Evolutionary conservation across 257 asterid species (phyloP), one percentile per base, ranked within the genome.

Genomic region (Solanum rostratum): DNA sequence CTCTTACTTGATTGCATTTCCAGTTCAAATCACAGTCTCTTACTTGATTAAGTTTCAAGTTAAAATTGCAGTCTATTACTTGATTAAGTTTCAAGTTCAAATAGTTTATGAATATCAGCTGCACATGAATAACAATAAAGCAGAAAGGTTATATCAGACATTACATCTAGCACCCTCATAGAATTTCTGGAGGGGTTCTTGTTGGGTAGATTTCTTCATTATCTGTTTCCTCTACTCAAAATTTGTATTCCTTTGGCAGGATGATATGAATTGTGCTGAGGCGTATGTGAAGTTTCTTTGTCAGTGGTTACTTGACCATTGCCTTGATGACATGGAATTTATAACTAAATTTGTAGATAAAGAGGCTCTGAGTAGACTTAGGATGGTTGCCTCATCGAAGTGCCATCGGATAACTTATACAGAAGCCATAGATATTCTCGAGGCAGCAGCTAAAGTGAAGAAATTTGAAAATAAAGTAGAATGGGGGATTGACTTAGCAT

Each of bases 261-360:
- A 97, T 87, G 99, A 91, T 82, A 97, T 97, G 99, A 94, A 97
- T 90, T 97, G 99, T 83, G 99, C 99, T 41, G 99, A 97, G 91
- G 98, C 97, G 24, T 97, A 97, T 76, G 99, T 97, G 83, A 90
- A 86, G 83, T 97, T 91, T 84, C 94, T 95, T 37, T 95, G 98
- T 85, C 96, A 90, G 88, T 97, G 98, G 97, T 86, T 95, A 81
- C 98, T 97, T 65, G 99, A 95, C 88, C 79, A 97, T 79, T 97
- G 98, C 93, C 89, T 88, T 37, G 98, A 94, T 82, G 99, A 97
- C 88, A 92, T 95, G 98, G 97, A 97, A 86, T 91, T 92, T 88
- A 93, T 97, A 88, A 86, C 88, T 84, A 91, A 90, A 81, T 88
- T 83, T 83, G 85, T 91, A 81, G 99, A 95, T 86, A 89, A 88